Evolutionary conservation across 176 grass and related monocot genomes (phyloP).

Genomic region (Tillandsia leiboldiana): DNA sequence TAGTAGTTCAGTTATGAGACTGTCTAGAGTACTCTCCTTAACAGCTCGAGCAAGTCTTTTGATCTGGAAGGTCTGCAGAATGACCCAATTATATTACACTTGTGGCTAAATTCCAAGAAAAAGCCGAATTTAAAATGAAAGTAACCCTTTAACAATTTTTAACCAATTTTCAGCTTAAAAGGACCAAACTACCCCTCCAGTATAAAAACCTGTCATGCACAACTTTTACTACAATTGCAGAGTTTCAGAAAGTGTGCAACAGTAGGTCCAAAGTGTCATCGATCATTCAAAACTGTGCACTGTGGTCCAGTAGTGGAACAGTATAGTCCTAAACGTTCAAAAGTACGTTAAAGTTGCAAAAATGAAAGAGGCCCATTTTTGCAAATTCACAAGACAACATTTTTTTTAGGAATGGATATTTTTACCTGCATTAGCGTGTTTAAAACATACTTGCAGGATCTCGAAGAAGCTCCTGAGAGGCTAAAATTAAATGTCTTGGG

Average conservation of each 20-base stretch:
- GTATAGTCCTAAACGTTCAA: no score
- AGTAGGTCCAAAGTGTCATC: no score
- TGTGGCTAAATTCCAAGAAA: neutral
- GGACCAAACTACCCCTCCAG: no score
- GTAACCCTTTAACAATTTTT: neutral
- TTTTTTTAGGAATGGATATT: neutral
- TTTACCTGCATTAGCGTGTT: conserved; percentile 96
- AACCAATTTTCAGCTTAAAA: no score
- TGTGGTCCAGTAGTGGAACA: no score
- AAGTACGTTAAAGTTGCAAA: no score
- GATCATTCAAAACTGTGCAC: no score
- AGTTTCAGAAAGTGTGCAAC: no score
- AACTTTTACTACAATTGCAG: no score
- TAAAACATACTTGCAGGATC: conserved; percentile 97
- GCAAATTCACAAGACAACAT: no score
- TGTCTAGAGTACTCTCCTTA: conserved; percentile 84
- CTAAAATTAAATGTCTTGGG: conserved; percentile 95
- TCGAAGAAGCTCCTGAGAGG: conserved; percentile 90
- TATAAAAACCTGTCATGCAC: no score
- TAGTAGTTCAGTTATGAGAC: conserved; percentile 91
- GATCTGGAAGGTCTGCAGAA: conserved; percentile 80
- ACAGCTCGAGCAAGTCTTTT: conserved; percentile 90
- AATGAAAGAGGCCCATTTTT: no score
- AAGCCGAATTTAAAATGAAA: conserved; percentile 2
- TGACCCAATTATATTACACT: conserved; percentile 8